Conservation (phyloP, 2,329 filamentous ascomycete genomes). For the Sporothrix sp. region DNA sequence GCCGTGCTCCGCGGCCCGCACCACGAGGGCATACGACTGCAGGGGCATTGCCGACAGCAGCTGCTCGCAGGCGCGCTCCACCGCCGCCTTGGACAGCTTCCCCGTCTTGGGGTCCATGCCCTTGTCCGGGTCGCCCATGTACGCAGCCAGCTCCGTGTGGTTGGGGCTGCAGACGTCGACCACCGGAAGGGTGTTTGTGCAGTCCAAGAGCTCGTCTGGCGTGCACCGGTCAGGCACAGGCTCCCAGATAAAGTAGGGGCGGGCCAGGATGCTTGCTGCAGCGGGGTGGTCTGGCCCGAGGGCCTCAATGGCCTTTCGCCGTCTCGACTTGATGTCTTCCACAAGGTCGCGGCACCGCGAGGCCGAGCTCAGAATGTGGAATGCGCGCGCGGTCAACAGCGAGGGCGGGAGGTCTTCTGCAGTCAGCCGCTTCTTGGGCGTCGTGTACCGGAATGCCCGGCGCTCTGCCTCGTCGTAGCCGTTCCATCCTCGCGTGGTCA, state of each 20-base stretch:
- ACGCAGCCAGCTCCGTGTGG: slow-evolving; percentile 74
- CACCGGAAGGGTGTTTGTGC: slow-evolving; percentile 51
- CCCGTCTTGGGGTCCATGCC: slow-evolving; percentile 46
- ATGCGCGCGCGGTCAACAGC: slow-evolving; percentile 63
- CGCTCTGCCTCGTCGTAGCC: slow-evolving; percentile 56
- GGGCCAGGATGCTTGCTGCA: slow-evolving; percentile 18
- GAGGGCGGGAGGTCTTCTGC: slow-evolving; percentile 56
- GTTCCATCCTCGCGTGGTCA: slow-evolving; percentile 90
- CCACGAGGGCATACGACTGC: slow-evolving; percentile 55
- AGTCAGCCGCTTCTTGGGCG: slow-evolving; percentile 73
- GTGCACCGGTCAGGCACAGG: slow-evolving; percentile 84
- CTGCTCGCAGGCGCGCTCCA: slow-evolving; percentile 53
- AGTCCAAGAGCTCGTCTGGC: slow-evolving; percentile 55
- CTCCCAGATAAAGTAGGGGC: slow-evolving; percentile 84
- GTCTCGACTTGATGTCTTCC: slow-evolving; percentile 53
- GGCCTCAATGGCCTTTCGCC: slow-evolving; percentile 22
- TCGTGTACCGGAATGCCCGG: slow-evolving; percentile 75
- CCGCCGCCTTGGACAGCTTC: slow-evolving; percentile 39
- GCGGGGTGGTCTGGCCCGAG: slow-evolving; percentile 23
- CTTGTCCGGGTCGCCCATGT: slow-evolving; percentile 57
- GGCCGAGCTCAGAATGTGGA: slow-evolving; percentile 82
- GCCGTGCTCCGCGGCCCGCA: slow-evolving; percentile 62
- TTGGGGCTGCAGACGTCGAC: slow-evolving; percentile 68
- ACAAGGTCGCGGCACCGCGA: slow-evolving; percentile 67
- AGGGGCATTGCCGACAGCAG: slow-evolving; percentile 55